phyloP scores from a whole-genome alignment of 225 moss, liverwort and hornwort genomes.

The Sphagnum contortum region DNA sequence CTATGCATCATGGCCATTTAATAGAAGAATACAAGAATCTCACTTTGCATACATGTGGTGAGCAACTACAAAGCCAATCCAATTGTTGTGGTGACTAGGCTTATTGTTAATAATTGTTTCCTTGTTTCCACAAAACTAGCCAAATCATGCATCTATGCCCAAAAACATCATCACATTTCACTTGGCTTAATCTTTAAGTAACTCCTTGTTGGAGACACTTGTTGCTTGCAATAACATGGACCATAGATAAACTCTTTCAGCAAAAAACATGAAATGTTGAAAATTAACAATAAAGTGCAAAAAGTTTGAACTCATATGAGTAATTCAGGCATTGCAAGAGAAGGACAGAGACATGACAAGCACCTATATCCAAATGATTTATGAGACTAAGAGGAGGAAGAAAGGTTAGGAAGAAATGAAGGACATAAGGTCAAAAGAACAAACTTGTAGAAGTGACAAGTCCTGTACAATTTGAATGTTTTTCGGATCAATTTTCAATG shows the following conservation, averaged over 20 bases:
- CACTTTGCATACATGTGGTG: slow-evolving; percentile 83
- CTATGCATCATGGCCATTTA: background rate
- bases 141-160: slow-evolving; percentile 99
- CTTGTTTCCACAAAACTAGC: slow-evolving; percentile 95
- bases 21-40: background rate
- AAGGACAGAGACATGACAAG: slow-evolving; percentile 5
- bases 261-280: background rate
- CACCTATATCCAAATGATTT: too few relatives aligned
- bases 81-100: slow-evolving; percentile 95
- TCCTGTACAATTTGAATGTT: slow-evolving; percentile 97
- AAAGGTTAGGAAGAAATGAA: too few relatives aligned
- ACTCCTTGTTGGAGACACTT: too few relatives aligned
- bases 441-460: slow-evolving; percentile 77
- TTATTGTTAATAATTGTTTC: slow-evolving; percentile 84
- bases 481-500: slow-evolving; percentile 83
- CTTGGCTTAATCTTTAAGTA: too few relatives aligned
- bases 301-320: background rate
- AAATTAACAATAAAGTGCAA: background rate
- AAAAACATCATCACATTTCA: background rate
- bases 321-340: slow-evolving; percentile 6
- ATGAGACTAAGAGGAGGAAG: too few relatives aligned
- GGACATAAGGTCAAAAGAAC: background rate
- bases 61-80: slow-evolving; percentile 94
- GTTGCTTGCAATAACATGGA: background rate
- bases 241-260: background rate